These are phyloP conservation scores for Cystobasidiaceae sp. DNA, from an alignment of 1,284 basidiomycete genomes.

Conservation along the genomic window DNA sequence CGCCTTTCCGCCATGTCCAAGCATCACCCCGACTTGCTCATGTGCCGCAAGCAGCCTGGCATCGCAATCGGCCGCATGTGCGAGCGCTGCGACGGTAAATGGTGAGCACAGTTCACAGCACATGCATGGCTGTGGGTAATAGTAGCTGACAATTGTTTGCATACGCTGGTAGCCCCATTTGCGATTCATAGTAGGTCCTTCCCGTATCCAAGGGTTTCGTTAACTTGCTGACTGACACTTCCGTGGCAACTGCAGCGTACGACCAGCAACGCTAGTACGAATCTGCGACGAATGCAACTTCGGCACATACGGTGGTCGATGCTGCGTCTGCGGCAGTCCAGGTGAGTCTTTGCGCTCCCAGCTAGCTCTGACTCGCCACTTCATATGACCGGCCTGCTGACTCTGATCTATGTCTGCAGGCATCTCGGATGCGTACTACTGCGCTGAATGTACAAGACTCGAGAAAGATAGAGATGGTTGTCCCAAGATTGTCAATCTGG, in stretches of 20 bases:
- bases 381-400: too few species aligned
- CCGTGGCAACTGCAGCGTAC: conserved; percentile 53
- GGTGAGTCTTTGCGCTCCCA: conserved; percentile 54
- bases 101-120: conserved; percentile 54
- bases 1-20: conserved; percentile 22
- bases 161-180: conserved; percentile 72
- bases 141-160: neutral
- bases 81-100: conserved; percentile 99
- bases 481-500: conserved; percentile 96
- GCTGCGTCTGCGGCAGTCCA: conserved; percentile 92
- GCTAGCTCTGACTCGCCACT: neutral
- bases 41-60: conserved; percentile 42
- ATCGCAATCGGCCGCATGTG: conserved; percentile 84
- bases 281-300: conserved; percentile 99
- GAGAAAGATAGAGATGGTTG: conserved; percentile 99
- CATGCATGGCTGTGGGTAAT: too few species aligned
- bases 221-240: neutral
- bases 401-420: conserved; percentile 52
- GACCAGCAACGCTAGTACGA: conserved; percentile 92
- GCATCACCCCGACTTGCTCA: conserved; percentile 38
- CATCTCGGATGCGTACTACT: conserved; percentile 96
- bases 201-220: neutral
- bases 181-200: conserved; percentile 85
- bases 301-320: conserved; percentile 91
- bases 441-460: conserved; percentile 79